These are phyloP conservation scores for Straminergon stramineum DNA, from an alignment of 225 moss, liverwort and hornwort species.

Conservation along the genomic window DNA sequence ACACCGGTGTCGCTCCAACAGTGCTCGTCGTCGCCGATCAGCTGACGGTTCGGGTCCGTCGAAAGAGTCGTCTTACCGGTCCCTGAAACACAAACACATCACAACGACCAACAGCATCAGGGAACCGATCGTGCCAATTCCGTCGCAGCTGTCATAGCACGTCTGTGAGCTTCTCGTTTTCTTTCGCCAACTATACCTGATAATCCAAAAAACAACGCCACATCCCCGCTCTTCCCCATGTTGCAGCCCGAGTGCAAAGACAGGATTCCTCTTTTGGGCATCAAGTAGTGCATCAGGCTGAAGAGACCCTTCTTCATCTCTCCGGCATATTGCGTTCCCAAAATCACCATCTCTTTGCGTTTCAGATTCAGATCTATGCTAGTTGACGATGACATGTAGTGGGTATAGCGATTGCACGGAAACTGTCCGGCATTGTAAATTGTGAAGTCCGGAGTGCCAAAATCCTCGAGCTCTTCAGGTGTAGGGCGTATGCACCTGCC, in stretches of 20 bases:
- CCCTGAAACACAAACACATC: conserved; percentile 34
- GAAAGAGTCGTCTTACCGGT: conserved; percentile 98
- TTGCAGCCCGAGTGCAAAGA: conserved; percentile 99
- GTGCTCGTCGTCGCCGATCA: conserved; percentile 98
- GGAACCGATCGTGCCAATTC: not conserved
- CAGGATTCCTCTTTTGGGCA: conserved; percentile 99
- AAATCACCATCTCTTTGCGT: conserved; percentile 99
- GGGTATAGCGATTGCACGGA: conserved; percentile 99
- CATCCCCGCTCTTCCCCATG: conserved; percentile 99
- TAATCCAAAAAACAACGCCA: conserved; percentile 99
- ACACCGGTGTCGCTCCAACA: conserved; percentile 87
- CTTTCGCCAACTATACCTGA: conserved; percentile 97
- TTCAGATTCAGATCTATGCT: conserved; percentile 99
- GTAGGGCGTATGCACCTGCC: conserved; percentile 99
- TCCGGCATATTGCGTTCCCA: conserved; percentile 99
- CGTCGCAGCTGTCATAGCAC: conserved; percentile 26
- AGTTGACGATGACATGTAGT: conserved; percentile 99
- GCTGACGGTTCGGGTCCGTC: conserved; percentile 74
- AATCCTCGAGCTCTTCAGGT: conserved; percentile 99
- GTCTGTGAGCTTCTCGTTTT: conserved; percentile 53
- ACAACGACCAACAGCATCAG: conserved; percentile 1
- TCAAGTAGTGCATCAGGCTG: conserved; percentile 99
- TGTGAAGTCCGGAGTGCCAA: conserved; percentile 98
- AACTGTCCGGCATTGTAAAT: conserved; percentile 99
- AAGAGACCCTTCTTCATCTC: conserved; percentile 99